Conservation (phyloP, 139 green algal genomes). For the Volvox africanus region DNA sequence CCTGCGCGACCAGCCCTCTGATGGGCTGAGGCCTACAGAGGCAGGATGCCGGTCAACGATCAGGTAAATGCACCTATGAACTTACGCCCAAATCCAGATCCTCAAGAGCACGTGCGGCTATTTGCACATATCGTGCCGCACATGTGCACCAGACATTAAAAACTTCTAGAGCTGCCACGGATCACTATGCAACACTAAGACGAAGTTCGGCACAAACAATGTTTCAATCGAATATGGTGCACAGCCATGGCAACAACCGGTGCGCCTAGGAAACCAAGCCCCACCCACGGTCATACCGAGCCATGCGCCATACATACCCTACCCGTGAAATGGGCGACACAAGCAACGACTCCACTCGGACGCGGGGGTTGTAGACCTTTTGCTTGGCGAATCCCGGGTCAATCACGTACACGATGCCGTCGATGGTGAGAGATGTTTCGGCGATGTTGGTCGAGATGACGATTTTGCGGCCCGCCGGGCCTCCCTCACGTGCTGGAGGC, state of each 20-base stretch:
- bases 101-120: no score
- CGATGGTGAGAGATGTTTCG: slow-evolving; percentile 99
- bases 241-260: not conserved
- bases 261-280: not conserved
- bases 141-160: no score
- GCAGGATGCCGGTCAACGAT: no score
- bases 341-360: slow-evolving; percentile 96
- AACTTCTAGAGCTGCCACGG: not conserved
- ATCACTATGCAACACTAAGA: not conserved
- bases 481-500: slow-evolving; percentile 66
- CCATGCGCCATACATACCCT: not conserved
- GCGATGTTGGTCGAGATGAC: slow-evolving; percentile 99
- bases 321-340: slow-evolving; percentile 97
- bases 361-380: slow-evolving; percentile 99
- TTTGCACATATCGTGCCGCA: no score
- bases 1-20: slow-evolving; percentile 96
- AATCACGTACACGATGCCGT: slow-evolving; percentile 99
- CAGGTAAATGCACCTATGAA: no score
- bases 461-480: slow-evolving; percentile 94
- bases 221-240: not conserved
- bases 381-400: slow-evolving; percentile 97
- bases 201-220: not conserved
- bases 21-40: slow-evolving; percentile 87
- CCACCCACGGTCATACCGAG: not conserved
- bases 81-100: no score